Evolutionary conservation across 148 eudicot species (phyloP), one percentile per base, ranked within the genome.

Genomic region (Drosera capensis): DNA sequence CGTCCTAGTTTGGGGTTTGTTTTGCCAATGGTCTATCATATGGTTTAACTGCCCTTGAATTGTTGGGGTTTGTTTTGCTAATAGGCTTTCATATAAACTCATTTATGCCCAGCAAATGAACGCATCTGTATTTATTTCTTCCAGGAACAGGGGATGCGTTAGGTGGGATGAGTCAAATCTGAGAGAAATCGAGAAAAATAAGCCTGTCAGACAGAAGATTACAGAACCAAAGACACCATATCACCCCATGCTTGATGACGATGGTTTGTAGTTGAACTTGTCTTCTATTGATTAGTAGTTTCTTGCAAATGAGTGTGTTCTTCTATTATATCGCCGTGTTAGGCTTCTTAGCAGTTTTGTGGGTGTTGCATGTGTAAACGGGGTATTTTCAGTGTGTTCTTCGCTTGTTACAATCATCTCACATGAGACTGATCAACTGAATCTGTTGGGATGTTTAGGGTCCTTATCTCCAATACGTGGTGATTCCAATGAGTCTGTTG

Each of bases 141-240:
- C 34, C 29, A 63, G 61, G 56, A 68, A 55, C 53, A 76, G 78
- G 62, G 69, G 81, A 56, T 74, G 64, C 42, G 94, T 88, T 46
- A 70, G 58, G 60, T 88, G 96, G 96, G 60, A 88, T 72, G 96
- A 88, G 52, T 68, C 59, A 21, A 88, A 88, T 64, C 53, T 88
- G 52, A 86, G 62, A n/a, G 90, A 88, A 21, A 88, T 88, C 48
- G 96, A 88, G 74, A 82, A 66, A 62, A 77, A 79, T 48, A 88
- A 88, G 63, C 96, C 96, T 14, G 94, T 77, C 21, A 80, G 96
- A 55, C 94, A 88, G 71, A 87, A 87, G 63, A 82, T 82, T 39
- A 87, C 94, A 14, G 96, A 87, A 68, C 96, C 96, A 25, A 87
- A 87, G 78, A 87, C 96, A 23, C 96, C 96, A 37, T 87, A 76